These are phyloP conservation scores for Aspergillus conjunctus DNA, from an alignment of 495 filamentous ascomycete species.

Conservation along the genomic window DNA sequence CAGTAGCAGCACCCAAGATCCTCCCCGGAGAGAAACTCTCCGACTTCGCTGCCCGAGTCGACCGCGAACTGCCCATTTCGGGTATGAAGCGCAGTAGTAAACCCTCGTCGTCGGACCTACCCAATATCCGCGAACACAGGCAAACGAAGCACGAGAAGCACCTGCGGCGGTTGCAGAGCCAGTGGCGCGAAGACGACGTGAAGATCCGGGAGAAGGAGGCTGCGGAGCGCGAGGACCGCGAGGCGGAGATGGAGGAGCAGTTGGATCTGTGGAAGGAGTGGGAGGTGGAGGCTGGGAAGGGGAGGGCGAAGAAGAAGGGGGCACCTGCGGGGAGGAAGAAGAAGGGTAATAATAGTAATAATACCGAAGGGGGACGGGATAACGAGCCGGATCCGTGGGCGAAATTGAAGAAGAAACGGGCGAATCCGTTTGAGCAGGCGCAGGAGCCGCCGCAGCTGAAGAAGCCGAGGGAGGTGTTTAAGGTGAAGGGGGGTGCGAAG, in stretches of 20 bases:
- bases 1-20: conserved; percentile 58
- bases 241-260: conserved; percentile 53
- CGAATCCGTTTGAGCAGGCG: conserved; percentile 73
- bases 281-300: conserved; percentile 47
- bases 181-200: conserved; percentile 78
- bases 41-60: conserved; percentile 82
- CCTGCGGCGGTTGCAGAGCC: conserved; percentile 75
- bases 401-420: conserved; percentile 55
- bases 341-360: conserved; percentile 45
- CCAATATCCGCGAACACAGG: conserved; percentile 56
- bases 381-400: conserved; percentile 81
- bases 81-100: conserved; percentile 51
- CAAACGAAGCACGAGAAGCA: conserved; percentile 80
- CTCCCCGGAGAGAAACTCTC: conserved; percentile 77
- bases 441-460: conserved; percentile 78
- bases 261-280: conserved; percentile 52
- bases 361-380: conserved; percentile 34
- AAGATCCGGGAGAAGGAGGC: conserved; percentile 65
- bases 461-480: conserved; percentile 67
- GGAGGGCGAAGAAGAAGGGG: conserved; percentile 61
- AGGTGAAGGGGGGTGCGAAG: conserved; percentile 64
- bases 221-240: conserved; percentile 62
- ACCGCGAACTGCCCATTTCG: conserved; percentile 77
- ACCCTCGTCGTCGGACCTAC: conserved; percentile 27
- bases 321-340: conserved; percentile 38